Percentiles rank a stretch among this genome's conserved stretches.
Conservation (phyloP, 495 filamentous ascomycete genomes). For the Xylaria sp. region DNA sequence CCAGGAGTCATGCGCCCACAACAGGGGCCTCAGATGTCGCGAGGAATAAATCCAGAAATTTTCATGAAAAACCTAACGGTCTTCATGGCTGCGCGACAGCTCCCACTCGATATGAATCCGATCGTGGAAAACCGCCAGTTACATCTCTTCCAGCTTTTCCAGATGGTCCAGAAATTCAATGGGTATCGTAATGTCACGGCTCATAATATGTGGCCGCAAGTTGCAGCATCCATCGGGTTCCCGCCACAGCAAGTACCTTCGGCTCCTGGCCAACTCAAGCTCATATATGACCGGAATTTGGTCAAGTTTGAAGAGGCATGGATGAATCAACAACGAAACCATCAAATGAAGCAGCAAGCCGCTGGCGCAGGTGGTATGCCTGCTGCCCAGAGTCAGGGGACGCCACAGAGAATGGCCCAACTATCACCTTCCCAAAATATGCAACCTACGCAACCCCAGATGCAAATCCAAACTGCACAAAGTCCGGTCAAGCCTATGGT, state of each 20-base stretch:
- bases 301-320: conserved; percentile 76
- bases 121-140: conserved; percentile 72
- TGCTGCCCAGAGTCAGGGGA: conserved; percentile 47
- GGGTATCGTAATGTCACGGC: conserved; percentile 77
- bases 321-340: conserved; percentile 64
- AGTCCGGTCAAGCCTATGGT: conserved; percentile 61
- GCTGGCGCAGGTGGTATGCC: conserved; percentile 49
- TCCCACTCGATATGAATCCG: conserved; percentile 74
- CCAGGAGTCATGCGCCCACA: conserved; percentile 52
- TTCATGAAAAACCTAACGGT: conserved; percentile 76
- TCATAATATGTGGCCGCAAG: conserved; percentile 72
- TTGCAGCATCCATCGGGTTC: conserved; percentile 73
- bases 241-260: conserved; percentile 67
- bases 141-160: conserved; percentile 76
- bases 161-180: conserved; percentile 70
- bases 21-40: conserved; percentile 40
- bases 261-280: conserved; percentile 71
- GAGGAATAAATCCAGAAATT: conserved; percentile 60
- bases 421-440: conserved; percentile 54
- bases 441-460: conserved; percentile 55
- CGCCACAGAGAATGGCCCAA: conserved; percentile 49
- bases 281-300: conserved; percentile 77
- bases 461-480: conserved; percentile 53
- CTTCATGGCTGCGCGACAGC: conserved; percentile 74
- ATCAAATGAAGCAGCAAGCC: conserved; percentile 62